These are phyloP conservation scores for Neoboletus magnificus DNA, from an alignment of 768 basidiomycete genomes.

Conservation along the genomic window DNA sequence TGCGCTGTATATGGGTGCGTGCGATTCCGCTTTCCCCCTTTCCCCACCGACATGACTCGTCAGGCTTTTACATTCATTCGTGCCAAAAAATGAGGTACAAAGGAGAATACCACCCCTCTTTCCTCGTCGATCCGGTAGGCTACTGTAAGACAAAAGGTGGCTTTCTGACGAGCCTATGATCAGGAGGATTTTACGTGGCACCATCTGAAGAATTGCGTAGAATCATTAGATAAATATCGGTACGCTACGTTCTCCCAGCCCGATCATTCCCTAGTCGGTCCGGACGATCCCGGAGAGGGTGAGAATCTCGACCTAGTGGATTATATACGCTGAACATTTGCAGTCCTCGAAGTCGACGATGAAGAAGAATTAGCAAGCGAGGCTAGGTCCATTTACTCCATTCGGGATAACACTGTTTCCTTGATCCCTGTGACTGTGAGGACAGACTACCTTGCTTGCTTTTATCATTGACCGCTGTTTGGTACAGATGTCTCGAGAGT, in stretches of 20 bases:
- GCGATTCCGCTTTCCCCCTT: neutral
- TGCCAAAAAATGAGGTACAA: slow-evolving; percentile 98
- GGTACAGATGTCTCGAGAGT: slow-evolving; percentile 22
- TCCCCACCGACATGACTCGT: neutral
- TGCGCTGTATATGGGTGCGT: slow-evolving; percentile 84
- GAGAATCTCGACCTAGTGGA: neutral
- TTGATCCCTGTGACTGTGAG: slow-evolving; percentile 29
- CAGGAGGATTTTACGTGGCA: slow-evolving; percentile 81
- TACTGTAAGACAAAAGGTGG: neutral
- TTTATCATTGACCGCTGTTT: slow-evolving; percentile 6
- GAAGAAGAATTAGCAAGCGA: slow-evolving; percentile 21
- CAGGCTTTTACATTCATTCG: slow-evolving; percentile 90
- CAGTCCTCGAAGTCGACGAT: slow-evolving; percentile 10
- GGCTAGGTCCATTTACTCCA: slow-evolving; percentile 24
- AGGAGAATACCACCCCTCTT: slow-evolving; percentile 88
- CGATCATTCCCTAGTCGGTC: slow-evolving; percentile 45
- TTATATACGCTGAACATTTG: slow-evolving; percentile 11
- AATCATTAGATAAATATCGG: slow-evolving; percentile 61
- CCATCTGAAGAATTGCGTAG: slow-evolving; percentile 56
- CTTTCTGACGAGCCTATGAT: slow-evolving; percentile 2
- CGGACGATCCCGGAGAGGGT: slow-evolving; percentile 31
- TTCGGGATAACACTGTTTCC: slow-evolving; percentile 17
- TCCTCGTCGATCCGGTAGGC: slow-evolving; percentile 78
- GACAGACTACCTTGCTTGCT: neutral
- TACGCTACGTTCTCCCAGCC: slow-evolving; percentile 70